Base-by-base conservation (phyloP, 2,329 filamentous ascomycete genomes). In the Verticillium isaacii region DNA sequence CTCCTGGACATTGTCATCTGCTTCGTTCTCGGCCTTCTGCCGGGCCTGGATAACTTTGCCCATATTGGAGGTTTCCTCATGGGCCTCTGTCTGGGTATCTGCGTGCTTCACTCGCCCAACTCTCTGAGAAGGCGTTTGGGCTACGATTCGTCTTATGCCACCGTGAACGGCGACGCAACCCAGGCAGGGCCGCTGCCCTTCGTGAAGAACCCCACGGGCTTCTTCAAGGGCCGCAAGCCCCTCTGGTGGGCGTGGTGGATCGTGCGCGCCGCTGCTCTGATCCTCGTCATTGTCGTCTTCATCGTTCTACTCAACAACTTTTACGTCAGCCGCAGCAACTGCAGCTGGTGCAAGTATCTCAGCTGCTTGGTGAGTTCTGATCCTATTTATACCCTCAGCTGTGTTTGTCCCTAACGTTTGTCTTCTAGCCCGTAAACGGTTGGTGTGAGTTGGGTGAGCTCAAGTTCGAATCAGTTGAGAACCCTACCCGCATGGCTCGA, bases 231-330 rank as follows among this genome's bases (percentile, higher is more conserved):
- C 23, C 85, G 95, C 19, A 97, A 96, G 74, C 90, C 91, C 25
- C 82, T 97, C 8, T 99, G 95, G 95, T 99, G 95, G 95, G 90
- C 80, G 6, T 99, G 95, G 95, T 98, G 94, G 94, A 76, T 97
- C 25, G 83, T 98, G 32, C 86, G 95, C 19, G 91, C 85, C 1
- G 92, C 84, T 0, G 89, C 90, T 29, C 78, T 99, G 59, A 84
- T 97, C 8, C 84, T 88, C n/a, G 90, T 93, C 37, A 81, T 97
- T 39, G 84, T 96, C 50, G 89, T 89, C 1, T 97, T 98, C 73
- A 90, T 97, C 64, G 78, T 97, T 55, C 80, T 99, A 60, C 75
- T 98, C 63, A 88, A 93, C 72, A 95, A 97, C 78, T 99, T 99
- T 73, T 98, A 98, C 77, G 85, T 85, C 65, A 88, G 89, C 73